Base-by-base conservation (phyloP, 148 eudicot genomes). In the Silene conica region DNA sequence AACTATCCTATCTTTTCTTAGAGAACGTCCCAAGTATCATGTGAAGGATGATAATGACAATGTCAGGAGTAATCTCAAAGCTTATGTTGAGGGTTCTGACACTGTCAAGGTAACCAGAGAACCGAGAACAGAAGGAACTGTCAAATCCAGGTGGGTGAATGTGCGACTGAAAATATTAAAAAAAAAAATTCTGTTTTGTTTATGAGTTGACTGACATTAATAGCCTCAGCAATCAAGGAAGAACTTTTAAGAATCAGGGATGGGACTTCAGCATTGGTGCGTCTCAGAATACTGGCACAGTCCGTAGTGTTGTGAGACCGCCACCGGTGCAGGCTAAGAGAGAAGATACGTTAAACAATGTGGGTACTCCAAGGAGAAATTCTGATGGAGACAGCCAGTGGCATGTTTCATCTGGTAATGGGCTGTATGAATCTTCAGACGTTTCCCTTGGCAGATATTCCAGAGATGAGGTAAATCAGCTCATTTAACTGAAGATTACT, bases 1-100 rank as follows among this genome's bases (percentile, higher is more conserved):
- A 9, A 38, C 20, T 11, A 9, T 79, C 43, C 41, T 54, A 11
- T 23, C 22, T 72, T 70, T 60, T 77, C 75, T 64, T 77, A 94
- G 98, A 78, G 98, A 94, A 77, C 85, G 98, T 7, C 97, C 97
- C 25, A 94, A 89, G 82, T 91, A 88, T 81, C 90, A 83, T 73
- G 20, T 86, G 14, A 87, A 86, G 78, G 94, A 91, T 65, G 96
- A 89, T 80, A 82, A 58, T n/a, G 95, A 87, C 50, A 76, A 83
- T 67, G 77, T 83, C 62, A 80, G 83, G 76, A 82, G 73, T 79
- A 93, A 89, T 69, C 82, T 84, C 65, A 80, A 55, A 80, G 89
- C 86, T 73, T 72, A 79, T 25, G 88, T 76, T 72, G 98, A 87
- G 80, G 89, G 87, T 60, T 88, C 97, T 77, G 97, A 78, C 74